phyloP scores from a whole-genome alignment of 1,284 basidiomycete species.

The Tilletia horrida region DNA sequence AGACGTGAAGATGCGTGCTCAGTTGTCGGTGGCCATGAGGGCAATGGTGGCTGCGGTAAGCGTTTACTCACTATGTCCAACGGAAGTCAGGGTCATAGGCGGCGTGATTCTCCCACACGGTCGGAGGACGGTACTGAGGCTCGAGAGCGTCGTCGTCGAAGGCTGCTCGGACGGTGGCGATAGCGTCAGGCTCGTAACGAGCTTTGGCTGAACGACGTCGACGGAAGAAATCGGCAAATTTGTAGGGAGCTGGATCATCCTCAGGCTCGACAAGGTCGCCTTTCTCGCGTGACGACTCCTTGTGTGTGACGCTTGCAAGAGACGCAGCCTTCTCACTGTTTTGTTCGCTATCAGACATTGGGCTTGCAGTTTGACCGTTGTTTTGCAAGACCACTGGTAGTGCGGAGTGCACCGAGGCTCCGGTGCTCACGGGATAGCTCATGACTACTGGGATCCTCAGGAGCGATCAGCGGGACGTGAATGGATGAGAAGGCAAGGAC shows the following conservation, averaged over 20 bases:
- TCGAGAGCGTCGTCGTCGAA: slow-evolving; percentile 61
- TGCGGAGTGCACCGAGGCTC: not conserved
- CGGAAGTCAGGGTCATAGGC: slow-evolving; percentile 66
- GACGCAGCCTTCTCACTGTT: not conserved
- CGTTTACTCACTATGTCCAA: slow-evolving; percentile 71
- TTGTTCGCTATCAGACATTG: not conserved
- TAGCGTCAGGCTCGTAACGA: slow-evolving; percentile 56
- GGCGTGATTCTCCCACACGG: slow-evolving; percentile 65
- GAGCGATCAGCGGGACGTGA: too few species aligned
- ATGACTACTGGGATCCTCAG: too few species aligned
- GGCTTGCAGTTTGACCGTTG: not conserved
- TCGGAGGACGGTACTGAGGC: slow-evolving; percentile 61
- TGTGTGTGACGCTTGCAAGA: not conserved
- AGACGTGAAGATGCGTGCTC: too few species aligned
- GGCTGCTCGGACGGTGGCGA: slow-evolving; percentile 63
- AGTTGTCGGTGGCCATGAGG: too few species aligned
- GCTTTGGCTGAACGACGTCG: not conserved
- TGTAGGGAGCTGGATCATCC: not conserved
- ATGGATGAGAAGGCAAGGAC: too few species aligned
- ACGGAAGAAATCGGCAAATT: not conserved
- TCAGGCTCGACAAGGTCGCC: not conserved
- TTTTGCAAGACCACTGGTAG: not conserved
- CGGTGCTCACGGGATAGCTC: not conserved
- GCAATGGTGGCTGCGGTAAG: too few species aligned
- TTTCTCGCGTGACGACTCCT: not conserved